Evolutionary conservation across 106 monocot species (phyloP), one percentile per base, ranked within the genome.

Genomic region (Narthecium ossifragum): DNA sequence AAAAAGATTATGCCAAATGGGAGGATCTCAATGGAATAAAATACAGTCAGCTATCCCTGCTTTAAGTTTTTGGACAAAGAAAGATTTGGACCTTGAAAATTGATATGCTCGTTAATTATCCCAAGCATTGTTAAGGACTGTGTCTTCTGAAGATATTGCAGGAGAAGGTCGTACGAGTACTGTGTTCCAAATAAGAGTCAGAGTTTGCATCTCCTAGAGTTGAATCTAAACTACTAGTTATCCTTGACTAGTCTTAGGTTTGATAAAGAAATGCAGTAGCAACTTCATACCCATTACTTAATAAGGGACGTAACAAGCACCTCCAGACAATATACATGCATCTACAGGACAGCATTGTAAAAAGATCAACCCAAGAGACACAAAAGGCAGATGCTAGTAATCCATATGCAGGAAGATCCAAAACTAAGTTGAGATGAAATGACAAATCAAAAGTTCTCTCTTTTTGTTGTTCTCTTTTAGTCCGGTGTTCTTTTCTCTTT

Each of bases 71-170:
- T 4, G 3, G 4, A 22, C 4, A 49, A 49, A 24, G 23, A 49
- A 40, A 24, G 52, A 62, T 4, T 48, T 18, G 12, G 78, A 96
- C 90, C 86, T 81, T 90, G 80, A 73, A 96, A 96, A 54, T 90
- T 96, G 45, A 90, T 86, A 55, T 84, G 96, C 56, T 96, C 90
- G 74, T 96, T 96, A 53, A 96, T 90, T 66, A 96, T 61, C 57
- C 90, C 96, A 81, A 96, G 96, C 70, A 96, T 84, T 8, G 75
- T 78, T 34, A 84, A 40, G 18, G 80, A 83, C 60, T 96, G 83
- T 26, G 78, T 73, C 74, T 90, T 96, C 55, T 86, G 96, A 55
- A 96, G 80, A 62, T 81, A 90, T 71, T 96, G 90, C 48, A 90
- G 47, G 33, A 96, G 84, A 18, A 96, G 78, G 39, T 86, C 73